A percentile compares a stretch with the other conserved stretches of the same genome.
These are phyloP conservation scores for Penicillium sp. DNA, from an alignment of 2,329 filamentous ascomycete genomes.

Conservation along the genomic window DNA sequence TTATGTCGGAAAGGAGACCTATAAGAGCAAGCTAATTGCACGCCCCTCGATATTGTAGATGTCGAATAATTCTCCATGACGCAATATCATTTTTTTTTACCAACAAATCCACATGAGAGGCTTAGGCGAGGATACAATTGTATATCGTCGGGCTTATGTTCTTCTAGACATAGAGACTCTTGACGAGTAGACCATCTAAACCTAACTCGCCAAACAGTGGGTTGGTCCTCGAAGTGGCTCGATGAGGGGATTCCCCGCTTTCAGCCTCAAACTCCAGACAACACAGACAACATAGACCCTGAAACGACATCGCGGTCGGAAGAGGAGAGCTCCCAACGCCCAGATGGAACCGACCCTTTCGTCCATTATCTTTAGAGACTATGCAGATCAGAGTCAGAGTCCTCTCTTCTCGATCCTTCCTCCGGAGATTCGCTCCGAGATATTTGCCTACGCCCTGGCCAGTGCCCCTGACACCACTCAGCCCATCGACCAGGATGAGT, in stretches of 20 bases:
- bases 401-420: conserved; percentile 44
- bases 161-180: too few species aligned
- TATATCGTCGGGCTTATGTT: too few species aligned
- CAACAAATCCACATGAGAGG: neutral
- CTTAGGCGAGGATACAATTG: neutral
- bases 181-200: neutral
- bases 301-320: neutral
- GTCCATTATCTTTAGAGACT: conserved; percentile 5
- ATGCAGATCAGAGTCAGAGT: conserved; percentile 17
- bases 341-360: neutral
- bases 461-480: conserved; percentile 35
- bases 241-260: neutral
- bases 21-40: neutral
- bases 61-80: neutral
- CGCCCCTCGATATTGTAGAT: neutral
- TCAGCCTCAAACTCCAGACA: neutral
- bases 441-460: conserved; percentile 46
- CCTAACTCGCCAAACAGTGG: neutral
- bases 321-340: neutral
- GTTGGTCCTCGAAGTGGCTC: neutral
- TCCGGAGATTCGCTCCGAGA: conserved; percentile 49
- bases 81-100: neutral
- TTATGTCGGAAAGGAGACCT: neutral
- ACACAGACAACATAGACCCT: neutral
- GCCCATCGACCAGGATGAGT: conserved; percentile 32